Conservation (phyloP, 1,284 basidiomycete species). For the Cryptococcus sp. region DNA sequence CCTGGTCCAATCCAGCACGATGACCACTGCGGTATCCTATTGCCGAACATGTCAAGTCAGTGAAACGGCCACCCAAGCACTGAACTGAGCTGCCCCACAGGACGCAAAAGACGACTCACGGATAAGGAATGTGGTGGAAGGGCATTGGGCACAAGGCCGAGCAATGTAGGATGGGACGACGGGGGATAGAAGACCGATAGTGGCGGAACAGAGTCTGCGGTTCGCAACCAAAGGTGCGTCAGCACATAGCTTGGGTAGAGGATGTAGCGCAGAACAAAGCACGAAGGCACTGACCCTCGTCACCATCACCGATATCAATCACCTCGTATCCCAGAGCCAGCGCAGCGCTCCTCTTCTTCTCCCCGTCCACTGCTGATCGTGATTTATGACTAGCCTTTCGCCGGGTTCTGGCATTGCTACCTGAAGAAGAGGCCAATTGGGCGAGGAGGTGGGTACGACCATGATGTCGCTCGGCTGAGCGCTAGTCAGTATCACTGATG, state of each 20-base stretch:
- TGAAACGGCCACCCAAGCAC: background rate
- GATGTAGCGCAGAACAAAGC: background rate
- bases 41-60: slow-evolving; percentile 33
- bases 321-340: slow-evolving; percentile 87
- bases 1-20: slow-evolving; percentile 92
- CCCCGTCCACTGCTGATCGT: background rate
- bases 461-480: slow-evolving; percentile 61
- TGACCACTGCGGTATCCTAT: slow-evolving; percentile 77
- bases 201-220: slow-evolving; percentile 75
- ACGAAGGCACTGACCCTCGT: slow-evolving; percentile 67
- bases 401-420: slow-evolving; percentile 42
- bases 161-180: slow-evolving; percentile 71
- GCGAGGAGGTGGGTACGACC: slow-evolving; percentile 22
- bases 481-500: slow-evolving; percentile 68
- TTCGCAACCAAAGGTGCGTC: background rate
- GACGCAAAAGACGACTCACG: slow-evolving; percentile 23
- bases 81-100: background rate
- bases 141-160: slow-evolving; percentile 77
- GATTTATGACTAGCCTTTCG: background rate
- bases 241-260: background rate
- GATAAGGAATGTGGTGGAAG: slow-evolving; percentile 62
- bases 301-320: slow-evolving; percentile 78
- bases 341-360: slow-evolving; percentile 55
- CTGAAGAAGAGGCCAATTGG: slow-evolving; percentile 11
- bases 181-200: slow-evolving; percentile 87